Conservation (phyloP, 331 rosid species). For the Prunus yedoensis region DNA sequence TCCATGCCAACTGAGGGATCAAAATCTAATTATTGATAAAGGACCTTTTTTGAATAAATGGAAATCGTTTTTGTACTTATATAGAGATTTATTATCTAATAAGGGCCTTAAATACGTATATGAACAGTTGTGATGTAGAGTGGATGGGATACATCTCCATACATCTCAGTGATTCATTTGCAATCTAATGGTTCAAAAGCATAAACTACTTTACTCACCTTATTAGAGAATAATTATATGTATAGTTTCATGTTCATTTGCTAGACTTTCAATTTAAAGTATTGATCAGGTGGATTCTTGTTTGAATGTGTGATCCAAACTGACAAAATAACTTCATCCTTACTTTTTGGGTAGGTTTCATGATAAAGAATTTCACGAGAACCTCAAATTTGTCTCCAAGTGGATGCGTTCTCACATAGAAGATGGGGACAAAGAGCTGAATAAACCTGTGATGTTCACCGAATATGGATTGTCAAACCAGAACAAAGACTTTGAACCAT, state of each 20-base stretch:
- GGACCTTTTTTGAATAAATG: neutral
- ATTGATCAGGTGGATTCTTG: neutral
- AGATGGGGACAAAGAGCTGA: slow-evolving; percentile 75
- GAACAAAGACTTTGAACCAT: slow-evolving; percentile 50
- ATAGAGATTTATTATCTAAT: neutral
- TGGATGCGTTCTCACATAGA: slow-evolving; percentile 98
- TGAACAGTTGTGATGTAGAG: neutral
- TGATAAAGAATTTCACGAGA: slow-evolving; percentile 57
- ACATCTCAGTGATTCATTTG: neutral
- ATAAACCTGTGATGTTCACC: slow-evolving; percentile 82
- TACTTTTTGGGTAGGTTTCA: slow-evolving; percentile 55
- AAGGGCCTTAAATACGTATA: neutral
- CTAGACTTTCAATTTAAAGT: neutral
- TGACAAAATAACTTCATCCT: neutral
- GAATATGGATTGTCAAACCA: slow-evolving; percentile 76
- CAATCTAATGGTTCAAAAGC: neutral
- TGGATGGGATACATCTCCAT: neutral
- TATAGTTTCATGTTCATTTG: neutral
- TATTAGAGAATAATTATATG: neutral
- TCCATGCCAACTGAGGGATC: neutral
- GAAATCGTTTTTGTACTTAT: too few species aligned
- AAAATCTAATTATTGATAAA: neutral
- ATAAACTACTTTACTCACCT: neutral
- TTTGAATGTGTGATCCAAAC: neutral
- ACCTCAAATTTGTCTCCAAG: slow-evolving; percentile 70